Conservation (phyloP, 306 rosid genomes). For the Gleditsia sinensis region DNA sequence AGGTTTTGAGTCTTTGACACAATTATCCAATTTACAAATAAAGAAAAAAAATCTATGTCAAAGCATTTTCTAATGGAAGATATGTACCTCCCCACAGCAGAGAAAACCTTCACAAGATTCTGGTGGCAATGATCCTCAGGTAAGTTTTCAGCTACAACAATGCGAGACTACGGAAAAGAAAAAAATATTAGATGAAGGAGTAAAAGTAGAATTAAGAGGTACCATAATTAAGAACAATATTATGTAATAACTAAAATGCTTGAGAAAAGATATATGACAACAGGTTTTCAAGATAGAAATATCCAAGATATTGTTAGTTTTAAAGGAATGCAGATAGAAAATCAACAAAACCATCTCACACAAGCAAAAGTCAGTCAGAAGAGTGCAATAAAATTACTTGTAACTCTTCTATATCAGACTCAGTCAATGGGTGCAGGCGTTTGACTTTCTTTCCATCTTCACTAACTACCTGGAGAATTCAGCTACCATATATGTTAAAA, state of each 20-base stretch:
- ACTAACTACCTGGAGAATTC: slow-evolving; percentile 70
- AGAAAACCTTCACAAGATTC: slow-evolving; percentile 92
- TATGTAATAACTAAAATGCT: slow-evolving; percentile 12
- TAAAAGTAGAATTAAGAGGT: slow-evolving; percentile 11
- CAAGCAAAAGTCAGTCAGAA: slow-evolving; percentile 14
- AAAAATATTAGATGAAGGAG: slow-evolving; percentile 22
- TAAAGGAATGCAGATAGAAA: slow-evolving; percentile 23
- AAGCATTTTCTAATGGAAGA: slow-evolving; percentile 10
- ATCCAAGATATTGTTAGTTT: slow-evolving; percentile 8
- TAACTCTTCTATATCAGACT: slow-evolving; percentile 85
- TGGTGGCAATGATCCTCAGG: slow-evolving; percentile 99
- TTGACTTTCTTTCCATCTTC: slow-evolving; percentile 94
- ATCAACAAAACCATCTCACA: slow-evolving; percentile 23
- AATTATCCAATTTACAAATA: background rate
- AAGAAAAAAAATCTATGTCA: background rate
- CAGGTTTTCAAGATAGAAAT: slow-evolving; percentile 13
- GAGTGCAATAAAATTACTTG: slow-evolving; percentile 60
- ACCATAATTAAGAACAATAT: slow-evolving; percentile 29
- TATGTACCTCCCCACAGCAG: slow-evolving; percentile 88
- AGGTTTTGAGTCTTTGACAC: slow-evolving; percentile 1
- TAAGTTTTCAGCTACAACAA: slow-evolving; percentile 92
- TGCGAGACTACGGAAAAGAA: slow-evolving; percentile 65
- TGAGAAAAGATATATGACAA: background rate
- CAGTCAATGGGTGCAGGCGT: slow-evolving; percentile 73
- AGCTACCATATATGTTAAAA: slow-evolving; percentile 31